Evolutionary conservation across 345 rosid species (phyloP).

Genomic region (Rubroshorea leprosula): DNA sequence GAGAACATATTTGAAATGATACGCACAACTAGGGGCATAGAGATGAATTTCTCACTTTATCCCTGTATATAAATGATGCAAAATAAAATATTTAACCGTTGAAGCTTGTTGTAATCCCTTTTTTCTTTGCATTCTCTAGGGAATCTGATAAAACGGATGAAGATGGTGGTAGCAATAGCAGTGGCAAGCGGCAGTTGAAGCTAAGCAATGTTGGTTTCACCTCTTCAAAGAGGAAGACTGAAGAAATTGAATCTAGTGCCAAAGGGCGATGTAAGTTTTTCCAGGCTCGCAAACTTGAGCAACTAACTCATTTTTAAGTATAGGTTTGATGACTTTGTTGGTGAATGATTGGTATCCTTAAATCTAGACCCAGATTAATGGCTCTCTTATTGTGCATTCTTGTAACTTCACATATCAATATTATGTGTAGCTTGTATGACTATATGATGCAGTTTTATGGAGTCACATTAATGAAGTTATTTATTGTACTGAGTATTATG

Average conservation of each 20-base stretch:
- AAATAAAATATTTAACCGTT: no score
- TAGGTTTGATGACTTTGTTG: not conserved
- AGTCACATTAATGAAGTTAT: no score
- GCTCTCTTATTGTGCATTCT: not conserved
- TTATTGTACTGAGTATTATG: not conserved
- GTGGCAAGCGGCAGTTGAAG: slow-evolving; percentile 59
- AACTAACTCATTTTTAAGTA: slow-evolving; percentile 54
- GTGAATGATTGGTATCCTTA: not conserved
- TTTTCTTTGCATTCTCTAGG: slow-evolving; percentile 27
- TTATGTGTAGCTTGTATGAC: no score
- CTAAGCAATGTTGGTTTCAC: slow-evolving; percentile 63
- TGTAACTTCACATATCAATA: not conserved
- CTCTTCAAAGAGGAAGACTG: slow-evolving; percentile 54
- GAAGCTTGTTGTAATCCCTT: not conserved
- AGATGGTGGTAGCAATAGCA: slow-evolving; percentile 36
- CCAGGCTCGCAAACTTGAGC: slow-evolving; percentile 73
- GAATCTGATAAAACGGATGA: slow-evolving; percentile 66
- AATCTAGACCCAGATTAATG: not conserved
- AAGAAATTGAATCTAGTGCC: slow-evolving; percentile 76
- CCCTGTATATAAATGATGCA: no score
- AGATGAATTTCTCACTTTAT: no score
- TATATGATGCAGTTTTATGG: not conserved
- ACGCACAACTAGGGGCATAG: no score
- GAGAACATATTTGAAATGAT: no score
- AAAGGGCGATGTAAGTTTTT: slow-evolving; percentile 88